Base-by-base conservation (phyloP, 352 stramenopile species). In the Globisporangium canariense region DNA sequence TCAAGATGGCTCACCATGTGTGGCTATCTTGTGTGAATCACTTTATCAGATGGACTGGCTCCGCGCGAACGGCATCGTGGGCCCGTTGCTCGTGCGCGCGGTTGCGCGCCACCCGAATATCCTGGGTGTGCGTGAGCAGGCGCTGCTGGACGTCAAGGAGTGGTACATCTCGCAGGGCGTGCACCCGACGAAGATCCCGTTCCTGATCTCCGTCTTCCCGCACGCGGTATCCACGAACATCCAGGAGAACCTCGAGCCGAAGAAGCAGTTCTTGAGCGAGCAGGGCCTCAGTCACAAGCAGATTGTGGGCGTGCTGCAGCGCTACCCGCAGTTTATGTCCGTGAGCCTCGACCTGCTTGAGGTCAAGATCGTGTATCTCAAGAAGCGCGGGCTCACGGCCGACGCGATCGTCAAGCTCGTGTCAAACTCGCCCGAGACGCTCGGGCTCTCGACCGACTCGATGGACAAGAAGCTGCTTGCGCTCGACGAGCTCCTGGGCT, bases 141-240 rank as follows among this genome's bases (percentile, higher is more conserved):
- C 69, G 50, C 59, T 75, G 9, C 28, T 71, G 34, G 41, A 54
- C 28, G 32, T 81, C 9, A 66, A 70, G 3, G 51, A 75, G n/a
- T 81, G 76, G 76, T 84, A 77, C 63, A 68, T 73, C 49, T 46
- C 53, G 1, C 70, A 78, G 4, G 74, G 76, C 14, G 77, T 86
- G 10, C 54, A 49, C 20, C 28, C 52, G 38, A 34, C 53, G 4
- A 81, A 78, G 81, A 73, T 90, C 16, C 55, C 70, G n/a, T 90
- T 84, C 64, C 41, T 89, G 25, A 74, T 87, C 46, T 70, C 65
- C 11, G 62, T 87, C 18, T 86, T 85, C 63, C 81, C 81, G 0
- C 68, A 78, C 28, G 71, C 55, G 16, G 50, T 69, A 20, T 78
- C 69, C 4, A 70, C 68, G 30, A 79, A 52, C 47, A 69, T 73